Conservation (phyloP, 371 early-diverging fungal species). For the Mortierella sp. region DNA sequence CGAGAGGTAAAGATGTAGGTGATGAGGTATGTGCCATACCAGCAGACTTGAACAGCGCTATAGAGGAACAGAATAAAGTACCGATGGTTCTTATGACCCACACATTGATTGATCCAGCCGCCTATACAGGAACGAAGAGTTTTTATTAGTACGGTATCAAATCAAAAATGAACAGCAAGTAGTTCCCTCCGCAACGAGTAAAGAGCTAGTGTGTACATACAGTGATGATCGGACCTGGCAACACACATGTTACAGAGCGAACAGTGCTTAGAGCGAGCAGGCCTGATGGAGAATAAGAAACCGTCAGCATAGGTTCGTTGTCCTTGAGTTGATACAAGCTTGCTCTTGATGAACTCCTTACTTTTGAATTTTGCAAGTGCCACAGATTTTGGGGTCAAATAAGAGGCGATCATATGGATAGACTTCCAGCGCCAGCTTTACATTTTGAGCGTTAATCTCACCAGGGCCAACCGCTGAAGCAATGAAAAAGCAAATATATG, state of each 20-base stretch:
- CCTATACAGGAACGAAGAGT: constrained; percentile 24
- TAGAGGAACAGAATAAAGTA: constrained; percentile 79
- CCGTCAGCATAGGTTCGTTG: not conserved
- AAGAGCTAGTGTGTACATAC: constrained; percentile 44
- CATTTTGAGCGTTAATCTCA: constrained; percentile 67
- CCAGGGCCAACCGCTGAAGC: constrained; percentile 78
- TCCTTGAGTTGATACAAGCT: not conserved
- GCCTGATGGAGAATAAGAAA: constrained; percentile 54
- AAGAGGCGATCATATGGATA: constrained; percentile 75
- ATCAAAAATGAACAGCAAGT: not conserved
- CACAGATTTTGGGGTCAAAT: constrained; percentile 72
- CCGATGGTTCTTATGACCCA: constrained; percentile 79
- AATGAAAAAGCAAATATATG: constrained; percentile 68
- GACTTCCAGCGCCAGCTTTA: constrained; percentile 61
- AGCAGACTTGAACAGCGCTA: constrained; percentile 68
- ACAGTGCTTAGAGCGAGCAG: constrained; percentile 85
- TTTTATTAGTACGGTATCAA: not conserved
- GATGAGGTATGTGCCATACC: constrained; percentile 75
- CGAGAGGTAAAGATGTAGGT: constrained; percentile 64
- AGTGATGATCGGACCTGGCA: constrained; percentile 80
- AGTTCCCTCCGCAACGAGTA: too few relatives aligned
- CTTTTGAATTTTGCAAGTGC: constrained; percentile 78
- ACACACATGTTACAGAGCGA: constrained; percentile 80
- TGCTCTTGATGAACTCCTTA: constrained; percentile 37
- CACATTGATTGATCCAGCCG: constrained; percentile 83